Percentiles rank a stretch among this genome's conserved stretches.
phyloP scores from a whole-genome alignment of 75 land plant genomes.

The Sequoiadendron giganteum region DNA sequence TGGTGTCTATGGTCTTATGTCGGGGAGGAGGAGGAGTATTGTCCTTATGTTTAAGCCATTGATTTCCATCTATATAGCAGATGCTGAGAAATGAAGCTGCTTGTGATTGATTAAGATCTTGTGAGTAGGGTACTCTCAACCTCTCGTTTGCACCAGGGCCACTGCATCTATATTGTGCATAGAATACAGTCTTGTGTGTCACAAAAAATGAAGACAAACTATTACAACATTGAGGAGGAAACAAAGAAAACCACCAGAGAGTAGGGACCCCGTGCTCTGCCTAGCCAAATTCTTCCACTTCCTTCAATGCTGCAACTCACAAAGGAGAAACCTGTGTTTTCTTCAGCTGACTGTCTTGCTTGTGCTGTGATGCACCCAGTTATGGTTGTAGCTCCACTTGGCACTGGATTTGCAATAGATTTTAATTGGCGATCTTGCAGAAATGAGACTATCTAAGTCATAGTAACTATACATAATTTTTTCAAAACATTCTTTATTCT shows the following conservation, averaged over 20 bases:
- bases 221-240: background rate
- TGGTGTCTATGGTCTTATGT: background rate
- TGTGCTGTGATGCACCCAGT: slow-evolving; percentile 89
- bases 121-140: slow-evolving; percentile 57
- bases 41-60: slow-evolving; percentile 45
- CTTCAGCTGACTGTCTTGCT: slow-evolving; percentile 46
- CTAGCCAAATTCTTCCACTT: slow-evolving; percentile 72
- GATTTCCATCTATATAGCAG: slow-evolving; percentile 57
- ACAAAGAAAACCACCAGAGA: slow-evolving; percentile 60
- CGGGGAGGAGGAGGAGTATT: slow-evolving; percentile 10
- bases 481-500: too few species aligned
- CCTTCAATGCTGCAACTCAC: slow-evolving; percentile 70
- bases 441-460: background rate
- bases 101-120: slow-evolving; percentile 50
- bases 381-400: slow-evolving; percentile 31
- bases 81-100: slow-evolving; percentile 40
- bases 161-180: slow-evolving; percentile 77
- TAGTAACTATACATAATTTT: too few species aligned
- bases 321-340: slow-evolving; percentile 77
- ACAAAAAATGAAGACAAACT: background rate
- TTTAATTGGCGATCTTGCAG: slow-evolving; percentile 54
- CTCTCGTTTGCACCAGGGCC: slow-evolving; percentile 69
- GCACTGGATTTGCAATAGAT: slow-evolving; percentile 67
- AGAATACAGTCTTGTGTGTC: slow-evolving; percentile 57
- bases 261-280: slow-evolving; percentile 85